These are phyloP conservation scores for Aspergillus haitiensis DNA, from an alignment of 495 filamentous ascomycete genomes.

Conservation along the genomic window DNA sequence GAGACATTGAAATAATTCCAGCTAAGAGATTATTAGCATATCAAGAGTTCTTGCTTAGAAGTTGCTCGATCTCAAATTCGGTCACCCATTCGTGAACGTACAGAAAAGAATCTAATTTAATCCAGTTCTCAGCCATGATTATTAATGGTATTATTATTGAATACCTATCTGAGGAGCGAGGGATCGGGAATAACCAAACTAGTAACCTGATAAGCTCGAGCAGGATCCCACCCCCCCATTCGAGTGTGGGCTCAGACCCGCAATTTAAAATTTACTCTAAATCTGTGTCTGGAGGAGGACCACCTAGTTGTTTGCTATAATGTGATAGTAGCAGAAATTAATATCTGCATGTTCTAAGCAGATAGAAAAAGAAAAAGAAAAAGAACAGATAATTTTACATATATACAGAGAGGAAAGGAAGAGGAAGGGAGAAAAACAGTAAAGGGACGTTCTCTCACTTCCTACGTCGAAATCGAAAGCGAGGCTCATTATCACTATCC, in stretches of 20 bases:
- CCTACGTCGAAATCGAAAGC: constrained; percentile 60
- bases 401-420: not conserved
- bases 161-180: not conserved
- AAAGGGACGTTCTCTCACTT: constrained; percentile 28
- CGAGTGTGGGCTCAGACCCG: not conserved
- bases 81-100: no score
- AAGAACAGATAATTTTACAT: not conserved
- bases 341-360: not conserved
- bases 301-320: no score
- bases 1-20: no score
- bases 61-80: no score
- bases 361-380: constrained; percentile 2
- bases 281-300: not conserved
- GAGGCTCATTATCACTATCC: constrained; percentile 54
- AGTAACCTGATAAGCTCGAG: not conserved
- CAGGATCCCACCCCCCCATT: not conserved
- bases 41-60: no score
- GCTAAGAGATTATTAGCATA: no score
- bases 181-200: not conserved
- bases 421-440: not conserved
- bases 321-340: no score
- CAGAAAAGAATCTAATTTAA: no score
- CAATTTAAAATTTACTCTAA: not conserved
- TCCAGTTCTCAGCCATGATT: not conserved
- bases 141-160: not conserved